A percentile compares a stretch with the other conserved stretches of the same genome.
Conservation (phyloP, 495 filamentous ascomycete species). For the Aspergillus avenaceus region DNA sequence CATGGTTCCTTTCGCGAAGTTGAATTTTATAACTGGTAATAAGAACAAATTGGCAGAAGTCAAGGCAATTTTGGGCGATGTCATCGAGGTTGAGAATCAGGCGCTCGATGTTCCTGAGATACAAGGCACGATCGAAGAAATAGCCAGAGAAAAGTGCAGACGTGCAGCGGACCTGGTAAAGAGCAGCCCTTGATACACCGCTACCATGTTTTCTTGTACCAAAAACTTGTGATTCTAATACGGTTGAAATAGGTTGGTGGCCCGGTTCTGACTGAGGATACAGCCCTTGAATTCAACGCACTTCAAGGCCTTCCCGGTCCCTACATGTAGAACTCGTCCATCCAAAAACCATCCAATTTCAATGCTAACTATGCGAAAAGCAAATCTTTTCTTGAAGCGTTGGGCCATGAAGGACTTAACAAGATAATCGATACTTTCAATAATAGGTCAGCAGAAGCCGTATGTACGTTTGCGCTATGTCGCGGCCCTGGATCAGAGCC, state of each 20-base stretch:
- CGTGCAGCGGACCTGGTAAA: constrained; percentile 53
- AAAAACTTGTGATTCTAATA: constrained; percentile 8
- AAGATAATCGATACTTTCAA: constrained; percentile 86
- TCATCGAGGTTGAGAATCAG: constrained; percentile 69
- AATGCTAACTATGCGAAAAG: constrained; percentile 36
- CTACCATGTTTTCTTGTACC: background rate
- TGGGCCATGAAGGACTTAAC: constrained; percentile 83
- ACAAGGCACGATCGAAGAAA: constrained; percentile 88
- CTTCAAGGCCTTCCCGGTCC: constrained; percentile 88
- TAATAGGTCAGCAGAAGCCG: constrained; percentile 85
- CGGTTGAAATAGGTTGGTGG: constrained; percentile 58
- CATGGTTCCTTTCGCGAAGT: constrained; percentile 30
- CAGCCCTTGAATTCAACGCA: constrained; percentile 87
- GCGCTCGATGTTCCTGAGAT: constrained; percentile 80
- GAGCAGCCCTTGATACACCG: background rate
- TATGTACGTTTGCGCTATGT: constrained; percentile 94
- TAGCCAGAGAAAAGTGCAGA: constrained; percentile 80
- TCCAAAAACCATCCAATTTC: background rate
- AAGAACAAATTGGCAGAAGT: constrained; percentile 88
- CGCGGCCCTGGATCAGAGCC: constrained; percentile 79
- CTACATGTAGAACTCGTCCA: constrained; percentile 68
- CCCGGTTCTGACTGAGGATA: constrained; percentile 94
- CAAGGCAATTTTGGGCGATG: constrained; percentile 72
- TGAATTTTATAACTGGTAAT: constrained; percentile 98
- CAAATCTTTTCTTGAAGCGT: constrained; percentile 84